Percentiles rank a stretch among this genome's conserved stretches.
phyloP scores from a whole-genome alignment of 345 rosid genomes.

The Eucalyptus cloeziana region DNA sequence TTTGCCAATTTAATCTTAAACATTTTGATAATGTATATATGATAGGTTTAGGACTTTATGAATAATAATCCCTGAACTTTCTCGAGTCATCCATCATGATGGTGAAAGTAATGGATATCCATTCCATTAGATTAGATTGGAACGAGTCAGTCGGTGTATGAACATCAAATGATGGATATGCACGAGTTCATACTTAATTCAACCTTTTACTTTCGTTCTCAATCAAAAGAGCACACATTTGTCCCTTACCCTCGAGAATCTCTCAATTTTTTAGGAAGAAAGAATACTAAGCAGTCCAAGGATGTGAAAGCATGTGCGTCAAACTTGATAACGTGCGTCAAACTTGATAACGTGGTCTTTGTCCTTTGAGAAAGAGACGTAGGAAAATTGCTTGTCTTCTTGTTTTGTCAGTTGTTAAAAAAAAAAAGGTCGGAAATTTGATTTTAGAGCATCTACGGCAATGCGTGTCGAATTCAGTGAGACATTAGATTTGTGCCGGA shows the following conservation, averaged over 20 bases:
- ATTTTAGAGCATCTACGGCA: neutral
- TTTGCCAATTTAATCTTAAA: no score
- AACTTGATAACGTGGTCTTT: neutral
- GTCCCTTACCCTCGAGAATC: neutral
- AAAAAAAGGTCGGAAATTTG: neutral
- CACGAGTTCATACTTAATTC: neutral
- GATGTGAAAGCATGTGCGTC: neutral
- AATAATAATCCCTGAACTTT: no score
- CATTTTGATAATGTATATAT: no score
- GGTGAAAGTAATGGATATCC: no score
- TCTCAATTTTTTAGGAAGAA: neutral
- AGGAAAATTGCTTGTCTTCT: neutral
- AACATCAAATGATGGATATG: neutral
- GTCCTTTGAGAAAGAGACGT: neutral
- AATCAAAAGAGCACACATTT: neutral
- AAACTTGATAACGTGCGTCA: neutral
- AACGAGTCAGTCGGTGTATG: neutral
- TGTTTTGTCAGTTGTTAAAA: neutral
- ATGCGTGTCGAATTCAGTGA: neutral
- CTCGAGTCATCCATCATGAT: no score
- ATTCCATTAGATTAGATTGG: no score
- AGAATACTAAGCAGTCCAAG: neutral
- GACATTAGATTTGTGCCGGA: neutral
- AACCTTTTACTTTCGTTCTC: neutral
- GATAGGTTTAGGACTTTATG: no score